Evolutionary conservation across 2,329 filamentous ascomycete genomes (phyloP), one percentile per base, ranked within the genome.

Genomic region (Cladosporium oxysporum): DNA sequence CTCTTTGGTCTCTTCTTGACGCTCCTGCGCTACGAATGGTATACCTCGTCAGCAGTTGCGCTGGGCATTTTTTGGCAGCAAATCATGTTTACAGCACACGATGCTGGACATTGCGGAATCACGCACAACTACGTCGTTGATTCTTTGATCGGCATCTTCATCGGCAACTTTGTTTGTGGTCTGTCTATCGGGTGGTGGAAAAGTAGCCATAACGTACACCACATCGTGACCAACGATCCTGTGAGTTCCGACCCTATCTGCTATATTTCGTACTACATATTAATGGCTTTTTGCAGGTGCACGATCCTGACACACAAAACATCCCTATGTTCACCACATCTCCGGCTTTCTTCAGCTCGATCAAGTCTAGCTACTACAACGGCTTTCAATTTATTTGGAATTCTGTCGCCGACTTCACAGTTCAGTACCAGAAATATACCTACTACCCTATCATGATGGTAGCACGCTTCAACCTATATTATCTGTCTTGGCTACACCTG

Each of bases 291-390:
- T 6, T 16, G 29, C 62, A 70, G 58, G 76, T 79, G 66, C 78
- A 80, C 68, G 78, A 80, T 60, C 78, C 78, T 0, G 78, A 80
- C 58, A 74, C 79, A 33, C 78, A 80, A 64, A 79, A 97, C 76
- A 87, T 96, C 78, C 93, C 93, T 3, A 90, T 97, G 76, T 92
- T 97, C 76, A 92, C 92, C 67, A 87, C 95, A 31, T 93, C 91
- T 1, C 92, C 96, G 72, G 88, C 92, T 23, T 90, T 95, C 73
- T 85, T 96, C 62, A 83, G 83, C 49, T 89, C 83, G 66, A 81
- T 97, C 57, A 84, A 86, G 37, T 95, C 91, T 21, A 91, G 91
- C 5, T 97, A 93, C 79, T 96, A 97, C 78, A 89, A 93, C 50
- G 33, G 55, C 63, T 88, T 87, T 59, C 79, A 92, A 64, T 92